Base-by-base conservation (phyloP, 345 rosid species). In the Raphanus sativus region DNA sequence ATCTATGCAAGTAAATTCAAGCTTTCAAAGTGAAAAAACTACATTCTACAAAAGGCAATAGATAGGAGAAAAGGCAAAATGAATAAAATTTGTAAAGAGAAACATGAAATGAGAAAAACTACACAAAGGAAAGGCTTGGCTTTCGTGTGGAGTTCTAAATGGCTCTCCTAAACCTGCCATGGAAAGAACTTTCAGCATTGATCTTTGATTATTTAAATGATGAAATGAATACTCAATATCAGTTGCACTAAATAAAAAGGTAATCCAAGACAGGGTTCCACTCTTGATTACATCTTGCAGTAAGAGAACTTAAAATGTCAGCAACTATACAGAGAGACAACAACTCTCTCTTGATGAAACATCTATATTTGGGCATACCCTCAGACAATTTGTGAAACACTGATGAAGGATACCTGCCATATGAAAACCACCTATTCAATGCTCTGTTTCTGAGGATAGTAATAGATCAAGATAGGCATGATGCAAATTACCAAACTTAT, bases 351-450 rank as follows among this genome's bases (percentile, higher is more conserved):
- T 34, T 61, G 54, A 69, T 50, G 13, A 17, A 45, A 32, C 34
- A 5, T 17, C 15, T 67, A 33, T 42, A 24, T 21, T 32, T 69
- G 64, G 56, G 32, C 30, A 52, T 62, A 50, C 62, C 8, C 26
- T 52, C 8, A 65, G 71, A 70, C 10, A 21, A 30, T 40, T 50
- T n/a, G 30, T 65, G 40, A 40, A 77, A 25, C 71, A 42, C 58
- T 70, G 28, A 6, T 28, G 17, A 63, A 77, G 38, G 17, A 67
- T 54, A 65, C 72, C 62, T 77, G 67, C 67, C 72, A 76, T 42
- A n/a, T 24, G 38, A 67, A 45, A 67, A 42, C 48, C 61, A 59
- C 52, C 13, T 45, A 68, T 24, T 67, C 9, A 70, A 30, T 54
- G 13, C 63, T 63, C 13, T 36, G 1, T 17, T 21, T 25, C 45